A percentile compares a stretch with the other conserved stretches of the same genome.
Evolutionary conservation across 176 grass and related monocot species (phyloP).

Genomic region (bread wheat (Triticum aestivum)): IWGSC_CS_RefSeq_v2.1 NC_057806.1:685127773-685128272

Average conservation of each 20-base stretch:
- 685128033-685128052: not conserved
- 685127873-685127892: not conserved
- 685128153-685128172: not conserved
- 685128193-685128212: conserved; percentile 15
- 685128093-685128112: not conserved
- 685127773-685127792: not conserved
- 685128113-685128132: not conserved
- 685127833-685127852: not conserved
- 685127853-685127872: too few species aligned
- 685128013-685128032: not conserved
- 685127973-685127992: not conserved
- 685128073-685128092: not conserved
- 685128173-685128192: too few species aligned
- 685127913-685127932: not conserved
- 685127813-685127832: not conserved
- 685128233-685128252: conserved; percentile 77
- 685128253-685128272: conserved; percentile 88
- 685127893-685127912: not conserved
- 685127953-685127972: too few species aligned
- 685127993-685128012: not conserved
- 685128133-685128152: not conserved
- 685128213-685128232: conserved; percentile 87
- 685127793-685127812: not conserved
- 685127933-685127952: too few species aligned
- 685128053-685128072: not conserved